Percentiles rank a stretch among this genome's conserved stretches.
phyloP scores from a whole-genome alignment of 768 basidiomycete species.

The Hirschioporus abietinus region DNA sequence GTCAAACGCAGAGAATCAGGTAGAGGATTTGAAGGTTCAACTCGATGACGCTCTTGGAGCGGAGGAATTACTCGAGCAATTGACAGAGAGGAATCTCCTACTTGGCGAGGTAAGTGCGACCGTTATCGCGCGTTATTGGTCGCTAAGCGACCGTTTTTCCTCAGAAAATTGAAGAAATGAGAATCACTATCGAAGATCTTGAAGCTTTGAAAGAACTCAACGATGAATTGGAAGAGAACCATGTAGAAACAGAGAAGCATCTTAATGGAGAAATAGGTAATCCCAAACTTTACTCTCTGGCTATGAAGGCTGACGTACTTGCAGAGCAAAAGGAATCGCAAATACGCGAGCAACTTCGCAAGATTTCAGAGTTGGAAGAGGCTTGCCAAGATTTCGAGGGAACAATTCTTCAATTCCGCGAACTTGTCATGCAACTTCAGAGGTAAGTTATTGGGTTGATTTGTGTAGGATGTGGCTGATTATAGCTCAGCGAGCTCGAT shows the following conservation, averaged over 20 bases:
- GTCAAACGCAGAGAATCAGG: constrained; percentile 82
- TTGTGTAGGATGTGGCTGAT: constrained; percentile 7
- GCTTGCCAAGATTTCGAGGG: constrained; percentile 77
- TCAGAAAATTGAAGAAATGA: constrained; percentile 97
- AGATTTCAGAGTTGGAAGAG: constrained; percentile 69
- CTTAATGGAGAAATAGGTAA: constrained; percentile 85
- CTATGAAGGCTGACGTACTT: constrained; percentile 5
- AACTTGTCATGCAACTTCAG: constrained; percentile 81
- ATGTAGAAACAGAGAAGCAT: constrained; percentile 87
- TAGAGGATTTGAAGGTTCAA: constrained; percentile 91
- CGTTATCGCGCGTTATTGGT: neutral
- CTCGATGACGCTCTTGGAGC: constrained; percentile 93
- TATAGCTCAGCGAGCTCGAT: constrained; percentile 69
- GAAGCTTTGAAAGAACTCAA: constrained; percentile 94
- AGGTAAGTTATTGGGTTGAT: constrained; percentile 41
- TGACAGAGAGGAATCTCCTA: constrained; percentile 91
- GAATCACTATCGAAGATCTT: constrained; percentile 91
- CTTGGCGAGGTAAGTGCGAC: constrained; percentile 68
- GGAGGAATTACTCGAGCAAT: constrained; percentile 92
- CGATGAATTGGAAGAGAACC: constrained; percentile 96
- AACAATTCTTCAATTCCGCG: constrained; percentile 90
- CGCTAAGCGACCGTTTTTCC: neutral
- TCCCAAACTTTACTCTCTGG: constrained; percentile 16
- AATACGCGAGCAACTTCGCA: constrained; percentile 60
- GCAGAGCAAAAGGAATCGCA: constrained; percentile 66